Percentiles rank a stretch among this genome's conserved stretches.
Conservation (phyloP, 192 early-diverging fungal genomes). For the Coemansia sp. region DNA sequence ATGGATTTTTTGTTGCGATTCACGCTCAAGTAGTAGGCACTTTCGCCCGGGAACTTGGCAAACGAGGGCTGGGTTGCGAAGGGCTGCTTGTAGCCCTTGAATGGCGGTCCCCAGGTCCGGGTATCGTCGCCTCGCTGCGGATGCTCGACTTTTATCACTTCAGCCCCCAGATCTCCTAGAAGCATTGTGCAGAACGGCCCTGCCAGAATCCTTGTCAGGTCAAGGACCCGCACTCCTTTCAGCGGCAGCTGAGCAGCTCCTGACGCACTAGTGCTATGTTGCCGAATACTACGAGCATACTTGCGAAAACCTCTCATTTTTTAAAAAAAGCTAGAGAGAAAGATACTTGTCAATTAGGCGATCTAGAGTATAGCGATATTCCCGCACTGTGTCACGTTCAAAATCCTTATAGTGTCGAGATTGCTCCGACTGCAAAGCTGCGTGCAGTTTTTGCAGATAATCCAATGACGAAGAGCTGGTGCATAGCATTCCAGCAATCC, state of each 20-base stretch:
- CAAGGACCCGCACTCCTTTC: conserved; percentile 64
- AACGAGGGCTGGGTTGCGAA: conserved; percentile 38
- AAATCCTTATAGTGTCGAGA: conserved; percentile 43
- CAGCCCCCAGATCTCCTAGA: conserved; percentile 78
- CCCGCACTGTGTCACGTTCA: conserved; percentile 38
- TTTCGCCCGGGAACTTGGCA: conserved; percentile 55
- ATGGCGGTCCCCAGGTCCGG: conserved; percentile 79
- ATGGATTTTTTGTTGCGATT: conserved; percentile 94
- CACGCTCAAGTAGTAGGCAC: conserved; percentile 86
- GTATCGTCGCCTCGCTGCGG: conserved; percentile 85
- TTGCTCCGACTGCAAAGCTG: conserved; percentile 14
- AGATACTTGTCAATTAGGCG: conserved; percentile 35
- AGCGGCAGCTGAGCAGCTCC: conserved; percentile 48
- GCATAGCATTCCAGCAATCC: conserved; percentile 39
- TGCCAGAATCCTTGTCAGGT: conserved; percentile 72
- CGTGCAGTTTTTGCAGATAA: conserved; percentile 30
- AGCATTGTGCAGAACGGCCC: conserved; percentile 80
- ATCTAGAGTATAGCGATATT: conserved; percentile 24
- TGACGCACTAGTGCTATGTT: background rate
- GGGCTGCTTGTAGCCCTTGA: conserved; percentile 14
- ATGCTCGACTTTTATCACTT: conserved; percentile 88
- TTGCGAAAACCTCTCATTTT: background rate
- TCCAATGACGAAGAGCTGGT: conserved; percentile 17
- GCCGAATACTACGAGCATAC: background rate
- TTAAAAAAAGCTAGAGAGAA: background rate